phyloP scores from a whole-genome alignment of 805 yeast genomes.

The Saccharomyces cerevisiae region DNA sequence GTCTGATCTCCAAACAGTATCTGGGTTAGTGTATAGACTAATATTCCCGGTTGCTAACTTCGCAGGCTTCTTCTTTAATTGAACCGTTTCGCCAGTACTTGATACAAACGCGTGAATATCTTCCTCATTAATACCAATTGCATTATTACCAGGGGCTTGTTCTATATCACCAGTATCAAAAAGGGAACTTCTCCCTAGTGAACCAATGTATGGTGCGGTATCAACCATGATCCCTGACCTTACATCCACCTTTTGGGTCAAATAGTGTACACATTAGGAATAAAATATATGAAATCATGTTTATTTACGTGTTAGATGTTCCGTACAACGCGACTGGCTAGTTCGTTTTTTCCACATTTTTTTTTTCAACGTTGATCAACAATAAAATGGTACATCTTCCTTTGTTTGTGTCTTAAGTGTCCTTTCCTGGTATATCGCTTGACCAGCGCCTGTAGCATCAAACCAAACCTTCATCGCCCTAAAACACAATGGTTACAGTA shows the following conservation, averaged over 20 bases:
- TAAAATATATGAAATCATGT: background rate
- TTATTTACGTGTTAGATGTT: background rate
- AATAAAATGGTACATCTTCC: background rate
- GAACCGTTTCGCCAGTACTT: conserved; percentile 8
- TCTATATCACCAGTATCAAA: conserved; percentile 5
- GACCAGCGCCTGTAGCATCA: background rate
- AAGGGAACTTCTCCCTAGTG: conserved; percentile 7
- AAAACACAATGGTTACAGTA: conserved; percentile 13
- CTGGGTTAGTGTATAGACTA: background rate
- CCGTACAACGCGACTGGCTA: background rate
- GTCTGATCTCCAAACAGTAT: conserved; percentile 19
- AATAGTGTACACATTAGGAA: background rate
- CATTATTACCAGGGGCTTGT: background rate
- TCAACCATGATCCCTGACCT: background rate
- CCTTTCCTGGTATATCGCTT: background rate
- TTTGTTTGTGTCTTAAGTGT: background rate
- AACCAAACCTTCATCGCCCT: background rate
- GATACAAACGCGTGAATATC: conserved; percentile 7
- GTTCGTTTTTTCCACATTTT: background rate
- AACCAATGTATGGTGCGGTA: conserved; percentile 3
- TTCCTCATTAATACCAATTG: background rate
- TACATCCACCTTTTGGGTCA: background rate
- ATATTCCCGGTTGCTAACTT: background rate
- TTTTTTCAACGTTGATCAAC: conserved; percentile 1
- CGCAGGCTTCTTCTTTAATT: conserved; percentile 6